These are phyloP conservation scores for Torulaspora delbrueckii DNA, from an alignment of 805 yeast species.

Conservation along the genomic window DNA sequence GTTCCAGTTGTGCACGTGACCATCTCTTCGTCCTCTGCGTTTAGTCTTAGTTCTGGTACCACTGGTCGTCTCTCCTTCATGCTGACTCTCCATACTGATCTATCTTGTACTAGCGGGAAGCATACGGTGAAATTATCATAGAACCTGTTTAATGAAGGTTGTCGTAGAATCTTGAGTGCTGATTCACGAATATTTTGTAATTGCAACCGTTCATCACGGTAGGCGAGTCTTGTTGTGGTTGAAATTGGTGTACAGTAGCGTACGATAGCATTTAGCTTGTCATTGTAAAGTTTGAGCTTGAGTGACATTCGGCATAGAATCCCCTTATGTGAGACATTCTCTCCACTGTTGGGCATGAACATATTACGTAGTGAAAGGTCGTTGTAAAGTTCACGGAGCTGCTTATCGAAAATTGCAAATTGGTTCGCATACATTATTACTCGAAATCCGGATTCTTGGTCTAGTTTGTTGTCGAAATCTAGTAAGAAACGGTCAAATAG, in stretches of 20 bases:
- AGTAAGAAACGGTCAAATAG: slow-evolving; percentile 26
- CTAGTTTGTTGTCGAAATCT: slow-evolving; percentile 16
- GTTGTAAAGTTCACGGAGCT: slow-evolving; percentile 7
- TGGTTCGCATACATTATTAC: slow-evolving; percentile 20
- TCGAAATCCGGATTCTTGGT: slow-evolving; percentile 18
- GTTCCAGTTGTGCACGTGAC: neutral
- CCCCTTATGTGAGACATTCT: slow-evolving; percentile 25
- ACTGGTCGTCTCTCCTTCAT: neutral
- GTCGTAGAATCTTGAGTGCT: neutral
- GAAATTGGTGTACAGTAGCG: slow-evolving; percentile 19
- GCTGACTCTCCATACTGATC: neutral
- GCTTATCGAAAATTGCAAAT: slow-evolving; percentile 13
- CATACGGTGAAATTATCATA: slow-evolving; percentile 7
- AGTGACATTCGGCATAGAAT: slow-evolving; percentile 25
- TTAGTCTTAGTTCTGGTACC: neutral
- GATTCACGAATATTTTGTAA: neutral
- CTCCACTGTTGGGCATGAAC: slow-evolving; percentile 10
- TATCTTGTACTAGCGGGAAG: slow-evolving; percentile 7
- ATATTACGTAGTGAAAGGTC: slow-evolving; percentile 4
- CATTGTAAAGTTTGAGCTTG: slow-evolving; percentile 18
- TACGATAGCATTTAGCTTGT: slow-evolving; percentile 22
- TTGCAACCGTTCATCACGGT: slow-evolving; percentile 6
- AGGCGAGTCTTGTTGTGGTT: slow-evolving; percentile 1
- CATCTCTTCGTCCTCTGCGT: neutral
- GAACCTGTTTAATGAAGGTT: neutral